Evolutionary conservation across 2,329 filamentous ascomycete species (phyloP), one percentile per base, ranked within the genome.

Genomic region (Scytalidium sp.): DNA sequence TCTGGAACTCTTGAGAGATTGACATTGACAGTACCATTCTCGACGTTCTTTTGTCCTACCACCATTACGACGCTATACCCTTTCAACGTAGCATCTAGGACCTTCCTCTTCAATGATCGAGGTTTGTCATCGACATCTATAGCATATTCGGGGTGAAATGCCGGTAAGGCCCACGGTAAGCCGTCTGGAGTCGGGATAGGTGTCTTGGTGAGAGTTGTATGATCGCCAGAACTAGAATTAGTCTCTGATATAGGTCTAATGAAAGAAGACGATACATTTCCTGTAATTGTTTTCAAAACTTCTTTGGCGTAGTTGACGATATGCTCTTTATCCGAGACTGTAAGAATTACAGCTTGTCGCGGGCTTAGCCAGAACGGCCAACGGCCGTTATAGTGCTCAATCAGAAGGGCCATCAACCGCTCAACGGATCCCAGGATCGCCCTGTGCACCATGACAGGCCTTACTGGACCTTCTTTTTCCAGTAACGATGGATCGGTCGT

Each of bases 331-430:
- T 84, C 76, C 60, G 88, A 90, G 47, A 93, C 77, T 0, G 88
- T 87, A 25, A 94, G 68, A 49, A 96, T 79, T 42, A 87, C 81
- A 40, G 82, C 85, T 63, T 94, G 91, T 5, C 84, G 81, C 1
- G 90, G 90, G 49, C 88, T 92, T 9, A 96, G 75, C 91, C 90
- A 96, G 65, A 96, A 93, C 3, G 90, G 90, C 82, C 89, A 95
- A 50, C 78, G 80, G 15, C 88, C 88, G 50, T 85, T 78, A 59
- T 92, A 90, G 57, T 89, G 86, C 68, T 96, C 91, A 49, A 94
- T 92, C 39, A 96, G 70, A 13, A 96, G 75, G 3, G 90, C 90
- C 78, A 96, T 85, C 54, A 96, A 83, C 42, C 91, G 80, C 69
- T 96, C 90, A 4, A 95, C 79, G 0, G 88, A 94, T 15, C 90